phyloP scores from a whole-genome alignment of 2,329 filamentous ascomycete species.

The Rhytidhysteron rufulum region DNA sequence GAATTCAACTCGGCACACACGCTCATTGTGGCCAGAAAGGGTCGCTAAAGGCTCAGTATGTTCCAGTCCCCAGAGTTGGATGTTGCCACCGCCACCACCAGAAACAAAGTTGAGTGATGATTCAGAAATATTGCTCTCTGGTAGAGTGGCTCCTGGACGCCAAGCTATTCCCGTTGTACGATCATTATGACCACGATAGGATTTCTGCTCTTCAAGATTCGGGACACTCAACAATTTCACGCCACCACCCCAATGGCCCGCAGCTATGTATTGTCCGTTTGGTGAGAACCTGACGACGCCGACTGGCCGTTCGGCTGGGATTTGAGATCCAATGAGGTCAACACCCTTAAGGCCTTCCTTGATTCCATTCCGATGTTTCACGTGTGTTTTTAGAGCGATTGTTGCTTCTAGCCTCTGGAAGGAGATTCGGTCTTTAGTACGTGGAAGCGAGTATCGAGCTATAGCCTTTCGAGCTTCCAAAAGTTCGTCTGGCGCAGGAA shows the following conservation, averaged over 20 bases:
- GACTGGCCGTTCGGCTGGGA: constrained; percentile 83
- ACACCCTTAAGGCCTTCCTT: constrained; percentile 80
- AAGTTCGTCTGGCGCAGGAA: constrained; percentile 70
- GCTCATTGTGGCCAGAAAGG: constrained; percentile 75
- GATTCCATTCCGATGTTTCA: constrained; percentile 85
- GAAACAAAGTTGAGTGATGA: constrained; percentile 81
- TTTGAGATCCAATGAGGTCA: constrained; percentile 90
- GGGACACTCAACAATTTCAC: constrained; percentile 84
- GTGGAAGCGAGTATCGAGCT: constrained; percentile 76
- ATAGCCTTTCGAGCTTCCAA: constrained; percentile 74
- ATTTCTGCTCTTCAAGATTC: constrained; percentile 70
- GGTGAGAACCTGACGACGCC: constrained; percentile 91
- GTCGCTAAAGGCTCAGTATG: constrained; percentile 82
- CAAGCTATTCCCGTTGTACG: constrained; percentile 88
- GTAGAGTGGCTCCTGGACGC: constrained; percentile 77
- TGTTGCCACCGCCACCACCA: constrained; percentile 79
- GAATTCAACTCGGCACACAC: constrained; percentile 90
- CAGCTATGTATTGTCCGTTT: constrained; percentile 75
- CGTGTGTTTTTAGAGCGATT: constrained; percentile 83
- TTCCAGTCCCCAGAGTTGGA: constrained; percentile 86
- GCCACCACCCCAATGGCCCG: constrained; percentile 89
- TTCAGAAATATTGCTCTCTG: constrained; percentile 65
- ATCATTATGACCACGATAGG: constrained; percentile 81
- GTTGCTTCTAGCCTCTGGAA: constrained; percentile 76
- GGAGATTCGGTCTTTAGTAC: constrained; percentile 71